Evolutionary conservation across 495 filamentous ascomycete genomes (phyloP).

Genomic region (Aspergillus cristatus): DNA sequence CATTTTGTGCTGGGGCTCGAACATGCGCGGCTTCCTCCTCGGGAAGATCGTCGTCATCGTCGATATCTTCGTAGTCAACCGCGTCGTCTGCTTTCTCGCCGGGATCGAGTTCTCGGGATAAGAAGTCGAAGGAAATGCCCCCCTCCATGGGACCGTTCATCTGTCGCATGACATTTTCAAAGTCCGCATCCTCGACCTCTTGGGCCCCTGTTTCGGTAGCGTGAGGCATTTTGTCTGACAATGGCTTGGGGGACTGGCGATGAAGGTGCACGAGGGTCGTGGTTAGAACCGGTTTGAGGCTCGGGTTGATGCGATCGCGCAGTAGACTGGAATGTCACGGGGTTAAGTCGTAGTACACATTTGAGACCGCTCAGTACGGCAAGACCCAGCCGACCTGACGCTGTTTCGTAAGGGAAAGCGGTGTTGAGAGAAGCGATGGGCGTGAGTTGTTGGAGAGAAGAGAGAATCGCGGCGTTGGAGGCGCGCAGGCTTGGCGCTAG

Average conservation of each 20-base stretch:
- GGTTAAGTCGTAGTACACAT: conserved; percentile 1
- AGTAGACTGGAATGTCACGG: background rate
- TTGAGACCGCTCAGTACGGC: too few species aligned
- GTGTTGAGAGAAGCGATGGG: conserved; percentile 5
- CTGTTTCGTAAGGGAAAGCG: background rate
- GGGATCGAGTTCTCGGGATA: conserved; percentile 43
- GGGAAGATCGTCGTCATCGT: conserved; percentile 61
- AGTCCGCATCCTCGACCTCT: conserved; percentile 34
- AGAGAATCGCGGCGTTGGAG: background rate
- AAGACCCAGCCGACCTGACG: background rate
- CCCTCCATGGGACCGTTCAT: conserved; percentile 33
- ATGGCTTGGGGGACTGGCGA: background rate
- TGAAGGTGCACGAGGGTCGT: background rate
- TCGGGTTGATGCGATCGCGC: background rate
- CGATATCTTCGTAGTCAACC: conserved; percentile 80
- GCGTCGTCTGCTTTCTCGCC: conserved; percentile 74
- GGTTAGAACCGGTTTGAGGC: background rate
- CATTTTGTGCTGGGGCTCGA: conserved; percentile 3
- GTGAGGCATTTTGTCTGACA: conserved; percentile 35
- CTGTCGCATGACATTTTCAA: conserved; percentile 43
- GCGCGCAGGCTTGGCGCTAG: conserved; percentile 7
- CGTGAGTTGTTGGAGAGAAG: conserved; percentile 1
- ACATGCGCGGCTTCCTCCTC: conserved; percentile 42
- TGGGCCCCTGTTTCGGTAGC: conserved; percentile 26
- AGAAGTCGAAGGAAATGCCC: conserved; percentile 33